Base-by-base conservation (phyloP, 2,329 filamentous ascomycete genomes). In the Xylariaceae sp. region DNA sequence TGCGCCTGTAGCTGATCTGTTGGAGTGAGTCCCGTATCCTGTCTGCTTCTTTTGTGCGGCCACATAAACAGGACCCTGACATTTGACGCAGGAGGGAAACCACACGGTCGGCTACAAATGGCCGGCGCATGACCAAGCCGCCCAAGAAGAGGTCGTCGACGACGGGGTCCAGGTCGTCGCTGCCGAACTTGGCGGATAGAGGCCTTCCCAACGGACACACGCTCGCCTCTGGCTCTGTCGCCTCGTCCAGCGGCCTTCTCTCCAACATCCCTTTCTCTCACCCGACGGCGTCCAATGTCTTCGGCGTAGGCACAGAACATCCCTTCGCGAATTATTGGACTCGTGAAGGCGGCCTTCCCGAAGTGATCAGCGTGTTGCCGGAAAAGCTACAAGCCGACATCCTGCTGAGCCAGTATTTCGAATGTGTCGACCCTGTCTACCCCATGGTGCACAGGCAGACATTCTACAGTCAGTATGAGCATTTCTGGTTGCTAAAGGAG, bases 281-380 rank as follows among this genome's bases (percentile, higher is more conserved):
- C 29, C 76, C 81, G 8, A 79, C 79, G 5, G 80, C 81, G 2
- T 85, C 81, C 39, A 87, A 86, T 48, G 82, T 88, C 39, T 89
- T 89, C 56, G 85, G 85, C n/a, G 79, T 88, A 47, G 84, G 83
- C 11, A 80, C 81, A 1, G 82, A 87, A 55, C 83, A 88, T 55
- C 84, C 83, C 0, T 88, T 88, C 56, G 80, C 83, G 53, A 89
- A 89, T 56, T 89, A 89, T 61, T 90, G 85, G 85, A 89, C 84
- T 3, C 86, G 81, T 53, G 75, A 81, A 44, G 85, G 85, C 33
- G 85, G 84, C 0, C 64, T 90, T 13, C 70, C 77, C 7, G 85
- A 90, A 61, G 83, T 88, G 5, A 78, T 88, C 30, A 78, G 76
- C 1, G 83, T 88, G 3, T 66, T 90, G 9, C 85, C 85, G 0